Evolutionary conservation across 306 rosid genomes (phyloP).

Genomic region (Clitoria ternatea): DNA sequence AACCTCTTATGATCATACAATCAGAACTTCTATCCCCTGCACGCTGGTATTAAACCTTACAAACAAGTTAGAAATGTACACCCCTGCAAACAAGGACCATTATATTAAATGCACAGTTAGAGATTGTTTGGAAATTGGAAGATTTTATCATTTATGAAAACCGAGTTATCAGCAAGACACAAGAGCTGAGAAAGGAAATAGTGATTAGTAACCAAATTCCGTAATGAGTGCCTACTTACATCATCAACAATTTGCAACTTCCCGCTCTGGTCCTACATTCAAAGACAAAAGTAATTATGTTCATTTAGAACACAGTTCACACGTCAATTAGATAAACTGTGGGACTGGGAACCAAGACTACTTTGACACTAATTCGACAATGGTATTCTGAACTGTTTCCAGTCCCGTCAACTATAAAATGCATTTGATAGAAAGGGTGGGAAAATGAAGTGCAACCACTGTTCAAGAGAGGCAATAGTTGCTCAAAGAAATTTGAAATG

Average conservation of each 20-base stretch:
- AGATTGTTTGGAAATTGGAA: not conserved
- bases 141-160: not conserved
- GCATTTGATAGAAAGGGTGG: not conserved
- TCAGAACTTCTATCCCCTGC: not conserved
- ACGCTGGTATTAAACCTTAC: not conserved
- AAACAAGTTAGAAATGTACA: not conserved
- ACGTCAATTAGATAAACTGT: not conserved
- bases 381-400: constrained; percentile 5
- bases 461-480: not conserved
- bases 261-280: constrained; percentile 68
- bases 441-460: not conserved
- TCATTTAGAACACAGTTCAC: constrained; percentile 8
- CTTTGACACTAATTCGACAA: not conserved
- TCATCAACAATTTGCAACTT: constrained; percentile 80
- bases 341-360: not conserved
- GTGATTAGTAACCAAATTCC: not conserved
- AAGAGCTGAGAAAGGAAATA: not conserved
- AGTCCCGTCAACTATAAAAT: constrained; percentile 13
- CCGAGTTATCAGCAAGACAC: not conserved
- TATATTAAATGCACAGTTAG: not conserved
- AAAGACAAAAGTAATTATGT: constrained; percentile 17
- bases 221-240: constrained; percentile 47
- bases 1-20: not conserved
- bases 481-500: constrained; percentile 7
- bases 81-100: not conserved